These are phyloP conservation scores for Aureobasidium sp. DNA, from an alignment of 2,329 filamentous ascomycete species.

Conservation along the genomic window DNA sequence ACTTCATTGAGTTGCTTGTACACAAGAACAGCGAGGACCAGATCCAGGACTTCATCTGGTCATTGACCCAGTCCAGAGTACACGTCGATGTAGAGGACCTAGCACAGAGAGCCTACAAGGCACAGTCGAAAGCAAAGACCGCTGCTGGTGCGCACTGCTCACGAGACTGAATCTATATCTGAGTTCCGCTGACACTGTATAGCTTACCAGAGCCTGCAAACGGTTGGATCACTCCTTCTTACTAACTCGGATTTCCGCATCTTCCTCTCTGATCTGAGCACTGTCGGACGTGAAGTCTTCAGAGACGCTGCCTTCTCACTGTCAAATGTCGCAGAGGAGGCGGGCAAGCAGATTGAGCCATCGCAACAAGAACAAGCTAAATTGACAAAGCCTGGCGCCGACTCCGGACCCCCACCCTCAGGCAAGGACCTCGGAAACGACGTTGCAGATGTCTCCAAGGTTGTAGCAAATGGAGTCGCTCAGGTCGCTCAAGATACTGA, in stretches of 20 bases:
- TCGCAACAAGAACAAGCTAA: conserved; percentile 52
- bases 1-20: conserved; percentile 73
- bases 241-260: conserved; percentile 86
- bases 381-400: conserved; percentile 47
- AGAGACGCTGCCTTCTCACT: conserved; percentile 76
- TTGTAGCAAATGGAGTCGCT: conserved; percentile 39
- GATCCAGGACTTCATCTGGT: conserved; percentile 89
- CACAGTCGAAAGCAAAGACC: conserved; percentile 62
- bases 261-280: conserved; percentile 72
- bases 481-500: conserved; percentile 51
- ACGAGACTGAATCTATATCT: background rate
- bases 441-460: conserved; percentile 37
- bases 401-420: conserved; percentile 46
- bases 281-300: conserved; percentile 76
- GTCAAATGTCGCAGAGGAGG: conserved; percentile 66
- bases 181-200: conserved; percentile 20
- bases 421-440: conserved; percentile 53
- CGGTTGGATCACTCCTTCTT: conserved; percentile 74
- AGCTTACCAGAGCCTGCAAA: conserved; percentile 77
- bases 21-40: conserved; percentile 81
- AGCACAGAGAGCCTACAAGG: conserved; percentile 51
- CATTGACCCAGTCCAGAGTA: conserved; percentile 64
- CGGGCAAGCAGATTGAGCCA: conserved; percentile 66
- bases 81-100: conserved; percentile 61
- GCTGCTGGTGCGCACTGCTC: conserved; percentile 53